A percentile compares a stretch with the other conserved stretches of the same genome.
Conservation (phyloP, 495 filamentous ascomycete species). For the Daldinia decipiens region DNA sequence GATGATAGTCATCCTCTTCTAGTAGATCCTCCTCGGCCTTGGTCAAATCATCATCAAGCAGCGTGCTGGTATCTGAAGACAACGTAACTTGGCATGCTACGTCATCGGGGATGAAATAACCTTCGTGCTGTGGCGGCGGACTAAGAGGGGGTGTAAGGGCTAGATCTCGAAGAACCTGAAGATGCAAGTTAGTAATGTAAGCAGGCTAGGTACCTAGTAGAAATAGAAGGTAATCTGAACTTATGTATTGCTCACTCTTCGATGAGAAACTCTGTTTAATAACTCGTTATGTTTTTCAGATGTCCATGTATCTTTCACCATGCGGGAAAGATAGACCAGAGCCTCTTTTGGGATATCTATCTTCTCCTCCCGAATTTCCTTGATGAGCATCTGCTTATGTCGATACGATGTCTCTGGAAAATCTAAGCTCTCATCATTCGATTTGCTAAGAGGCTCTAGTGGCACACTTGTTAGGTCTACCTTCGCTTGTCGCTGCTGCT, state of each 20-base stretch:
- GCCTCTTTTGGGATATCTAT: conserved; percentile 54
- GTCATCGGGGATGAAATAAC: conserved; percentile 60
- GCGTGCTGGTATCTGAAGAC: conserved; percentile 60
- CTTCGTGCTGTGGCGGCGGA: conserved; percentile 53
- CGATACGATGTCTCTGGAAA: conserved; percentile 54
- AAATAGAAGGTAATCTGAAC: not conserved
- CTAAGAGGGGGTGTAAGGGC: conserved; percentile 68
- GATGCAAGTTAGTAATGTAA: not conserved
- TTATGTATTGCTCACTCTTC: conserved; percentile 48
- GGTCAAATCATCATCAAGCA: conserved; percentile 58
- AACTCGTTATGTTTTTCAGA: conserved; percentile 49
- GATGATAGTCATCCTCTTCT: conserved; percentile 42
- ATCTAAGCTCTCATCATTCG: conserved; percentile 61
- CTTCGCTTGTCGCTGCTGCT: conserved; percentile 44
- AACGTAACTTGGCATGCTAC: conserved; percentile 61
- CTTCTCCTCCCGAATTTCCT: conserved; percentile 53
- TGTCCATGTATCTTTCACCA: conserved; percentile 54
- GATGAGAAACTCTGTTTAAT: conserved; percentile 44
- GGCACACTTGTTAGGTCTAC: conserved; percentile 57
- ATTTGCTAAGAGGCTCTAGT: conserved; percentile 55
- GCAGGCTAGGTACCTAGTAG: not conserved
- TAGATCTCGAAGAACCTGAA: conserved; percentile 22
- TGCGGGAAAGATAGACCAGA: conserved; percentile 52
- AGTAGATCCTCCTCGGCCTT: conserved; percentile 57
- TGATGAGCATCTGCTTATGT: conserved; percentile 42